Conservation (phyloP, 768 basidiomycete genomes). For the Hypsizygus marmoreus region DNA sequence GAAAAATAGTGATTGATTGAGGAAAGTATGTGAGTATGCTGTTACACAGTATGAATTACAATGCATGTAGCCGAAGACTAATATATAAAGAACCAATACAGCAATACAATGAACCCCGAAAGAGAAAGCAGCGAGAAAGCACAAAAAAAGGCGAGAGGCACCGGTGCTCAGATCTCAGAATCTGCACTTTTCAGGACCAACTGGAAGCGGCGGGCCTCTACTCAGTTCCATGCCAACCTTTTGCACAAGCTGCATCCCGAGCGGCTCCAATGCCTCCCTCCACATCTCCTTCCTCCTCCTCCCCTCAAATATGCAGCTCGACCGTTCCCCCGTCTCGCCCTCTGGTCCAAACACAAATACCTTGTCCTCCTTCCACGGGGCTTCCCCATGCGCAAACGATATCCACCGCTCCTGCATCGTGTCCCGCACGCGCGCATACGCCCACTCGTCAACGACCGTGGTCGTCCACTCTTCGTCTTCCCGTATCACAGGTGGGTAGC, state of each 20-base stretch:
- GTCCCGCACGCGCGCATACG: slow-evolving; percentile 67
- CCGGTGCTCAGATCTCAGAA: no score
- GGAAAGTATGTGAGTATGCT: no score
- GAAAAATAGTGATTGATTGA: no score
- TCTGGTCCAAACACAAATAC: slow-evolving; percentile 83
- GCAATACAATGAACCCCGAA: not conserved
- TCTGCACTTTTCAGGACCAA: not conserved
- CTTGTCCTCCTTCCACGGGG: slow-evolving; percentile 69
- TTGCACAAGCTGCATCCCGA: slow-evolving; percentile 67
- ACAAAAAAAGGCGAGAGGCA: not conserved
- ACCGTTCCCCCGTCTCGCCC: slow-evolving; percentile 78
- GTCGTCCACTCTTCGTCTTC: slow-evolving; percentile 49
- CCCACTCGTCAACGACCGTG: slow-evolving; percentile 64
- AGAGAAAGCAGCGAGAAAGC: not conserved
- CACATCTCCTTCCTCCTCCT: slow-evolving; percentile 60
- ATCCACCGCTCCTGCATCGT: slow-evolving; percentile 77
- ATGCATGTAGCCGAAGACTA: no score
- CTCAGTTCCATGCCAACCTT: slow-evolving; percentile 76
- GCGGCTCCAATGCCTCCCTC: slow-evolving; percentile 66
- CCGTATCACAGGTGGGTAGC: slow-evolving; percentile 23
- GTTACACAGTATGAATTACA: no score
- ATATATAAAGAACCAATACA: no score
- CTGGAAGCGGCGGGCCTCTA: slow-evolving; percentile 54
- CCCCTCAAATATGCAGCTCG: slow-evolving; percentile 62
- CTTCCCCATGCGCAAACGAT: slow-evolving; percentile 71